Base-by-base conservation (phyloP, 495 filamentous ascomycete genomes). In the Talaromyces thailandensis region DNA sequence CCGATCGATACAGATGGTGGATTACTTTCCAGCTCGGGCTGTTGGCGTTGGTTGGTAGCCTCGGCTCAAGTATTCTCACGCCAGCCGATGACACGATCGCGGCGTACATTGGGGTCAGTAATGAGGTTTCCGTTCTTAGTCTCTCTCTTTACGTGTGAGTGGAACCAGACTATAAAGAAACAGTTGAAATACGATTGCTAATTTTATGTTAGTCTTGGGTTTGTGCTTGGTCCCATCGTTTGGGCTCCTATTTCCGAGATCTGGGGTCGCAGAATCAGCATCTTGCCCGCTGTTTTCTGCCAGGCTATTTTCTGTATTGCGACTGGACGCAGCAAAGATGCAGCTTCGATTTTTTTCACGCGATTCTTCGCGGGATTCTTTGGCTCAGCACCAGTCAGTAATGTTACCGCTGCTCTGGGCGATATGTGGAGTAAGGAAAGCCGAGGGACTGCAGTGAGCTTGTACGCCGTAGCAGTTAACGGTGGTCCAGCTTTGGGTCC, bases 361-460 rank as follows among this genome's bases (percentile, higher is more conserved):
- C 72, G 78, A 1, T 82, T 78, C 51, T 78, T 82, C 52, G 69
- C 67, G 0, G 80, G 80, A 0, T 62, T 82, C n/a, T 81, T 81
- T 63, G 79, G 73, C 4, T 77, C 75, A 2, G 76, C 73, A 4
- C 75, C 80, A 3, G 68, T 81, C 7, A 78, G 76, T 40, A 73
- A 76, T 57, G 77, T 77, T 12, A 71, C 68, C 3, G 82, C 77
- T 1, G 76, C 77, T 0, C 64, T 84, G 4, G 81, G 76, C 0
- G 82, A 85, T 63, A 77, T 84, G 24, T 84, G 70, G 61, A 63
- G 64, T 9, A 65, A 66, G 56, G 64, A 66, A 23, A 63, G 69
- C 6, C 64, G 74, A 14, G 74, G 78, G 0, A 69, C 72, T 1
- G 80, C 81, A 0, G 68, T 81, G 6, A 65, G 71, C 2, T 66